These are phyloP conservation scores for Fusarium luffae DNA, from an alignment of 2,329 filamentous ascomycete genomes.

Conservation along the genomic window DNA sequence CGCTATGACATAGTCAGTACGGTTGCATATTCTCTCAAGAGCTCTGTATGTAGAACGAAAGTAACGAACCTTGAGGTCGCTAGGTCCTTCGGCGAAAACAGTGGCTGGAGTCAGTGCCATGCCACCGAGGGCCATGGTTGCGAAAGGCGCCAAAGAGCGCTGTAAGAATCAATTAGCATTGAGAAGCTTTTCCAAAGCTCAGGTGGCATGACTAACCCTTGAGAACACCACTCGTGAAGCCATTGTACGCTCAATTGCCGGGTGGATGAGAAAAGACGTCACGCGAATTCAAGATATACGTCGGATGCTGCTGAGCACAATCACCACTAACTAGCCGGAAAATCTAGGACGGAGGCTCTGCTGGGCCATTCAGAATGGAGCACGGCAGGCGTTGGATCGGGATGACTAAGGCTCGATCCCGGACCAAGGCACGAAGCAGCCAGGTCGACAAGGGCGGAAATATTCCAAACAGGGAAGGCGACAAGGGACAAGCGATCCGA, in stretches of 20 bases:
- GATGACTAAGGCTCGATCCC: constrained; percentile 34
- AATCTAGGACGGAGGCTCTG: constrained; percentile 46
- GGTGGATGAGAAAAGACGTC: constrained; percentile 41
- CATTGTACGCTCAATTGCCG: constrained; percentile 66
- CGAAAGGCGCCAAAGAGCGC: constrained; percentile 65
- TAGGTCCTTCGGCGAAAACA: constrained; percentile 64
- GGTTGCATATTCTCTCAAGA: neutral
- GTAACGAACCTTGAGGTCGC: constrained; percentile 48
- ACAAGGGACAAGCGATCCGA: constrained; percentile 28
- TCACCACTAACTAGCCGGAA: constrained; percentile 43
- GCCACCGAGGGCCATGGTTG: constrained; percentile 61
- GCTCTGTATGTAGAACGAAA: neutral
- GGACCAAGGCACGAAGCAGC: constrained; percentile 15
- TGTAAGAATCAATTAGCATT: constrained; percentile 52
- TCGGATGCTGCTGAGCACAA: constrained; percentile 36
- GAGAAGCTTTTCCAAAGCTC: constrained; percentile 19
- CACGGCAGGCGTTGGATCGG: neutral
- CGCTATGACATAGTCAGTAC: constrained; percentile 47
- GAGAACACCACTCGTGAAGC: constrained; percentile 69
- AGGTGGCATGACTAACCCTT: constrained; percentile 56
- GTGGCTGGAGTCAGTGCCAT: constrained; percentile 60
- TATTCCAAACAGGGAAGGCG: constrained; percentile 18
- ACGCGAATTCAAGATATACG: constrained; percentile 44
- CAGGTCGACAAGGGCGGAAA: constrained; percentile 7
- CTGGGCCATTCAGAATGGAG: constrained; percentile 31